These are phyloP conservation scores for Mollisiaceae sp. DNA, from an alignment of 2,329 filamentous ascomycete genomes.

Conservation along the genomic window DNA sequence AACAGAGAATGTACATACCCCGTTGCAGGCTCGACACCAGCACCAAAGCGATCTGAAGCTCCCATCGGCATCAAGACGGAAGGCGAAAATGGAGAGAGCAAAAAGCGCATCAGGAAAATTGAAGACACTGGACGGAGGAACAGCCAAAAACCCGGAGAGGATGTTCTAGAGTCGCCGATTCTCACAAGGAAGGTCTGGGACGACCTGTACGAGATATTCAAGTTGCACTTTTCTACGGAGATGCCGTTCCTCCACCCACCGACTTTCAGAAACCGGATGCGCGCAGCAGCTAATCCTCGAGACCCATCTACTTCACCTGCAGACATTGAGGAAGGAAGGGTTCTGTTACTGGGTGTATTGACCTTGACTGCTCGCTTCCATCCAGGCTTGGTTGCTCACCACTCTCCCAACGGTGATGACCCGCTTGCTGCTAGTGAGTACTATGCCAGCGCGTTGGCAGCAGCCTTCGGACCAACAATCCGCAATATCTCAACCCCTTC, in stretches of 20 bases:
- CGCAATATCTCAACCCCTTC: conserved; percentile 57
- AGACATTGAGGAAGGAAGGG: conserved; percentile 52
- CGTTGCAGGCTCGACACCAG: conserved; percentile 48
- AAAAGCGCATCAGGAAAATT: conserved; percentile 45
- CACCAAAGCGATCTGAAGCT: conserved; percentile 38
- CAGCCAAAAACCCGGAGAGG: conserved; percentile 53
- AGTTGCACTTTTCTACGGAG: conserved; percentile 73
- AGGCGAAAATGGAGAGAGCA: conserved; percentile 51
- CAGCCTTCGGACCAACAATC: conserved; percentile 54
- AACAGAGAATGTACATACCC: conserved; percentile 78
- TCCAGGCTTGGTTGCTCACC: conserved; percentile 60
- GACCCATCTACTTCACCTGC: conserved; percentile 32
- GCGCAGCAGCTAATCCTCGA: conserved; percentile 47
- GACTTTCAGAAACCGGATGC: conserved; percentile 61
- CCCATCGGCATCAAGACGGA: conserved; percentile 39
- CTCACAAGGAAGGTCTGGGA: conserved; percentile 71
- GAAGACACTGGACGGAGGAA: conserved; percentile 44
- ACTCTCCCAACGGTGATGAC: conserved; percentile 45
- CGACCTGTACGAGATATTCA: conserved; percentile 72
- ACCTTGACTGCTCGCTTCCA: conserved; percentile 74
- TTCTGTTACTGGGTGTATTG: conserved; percentile 69
- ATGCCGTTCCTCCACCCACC: conserved; percentile 73
- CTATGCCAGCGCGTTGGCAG: conserved; percentile 64
- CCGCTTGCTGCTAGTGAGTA: conserved; percentile 65
- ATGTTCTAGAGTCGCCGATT: conserved; percentile 65